These are phyloP conservation scores for Trypanosoma boissoni DNA, from an alignment of 208 protist genomes.

Conservation along the genomic window DNA sequence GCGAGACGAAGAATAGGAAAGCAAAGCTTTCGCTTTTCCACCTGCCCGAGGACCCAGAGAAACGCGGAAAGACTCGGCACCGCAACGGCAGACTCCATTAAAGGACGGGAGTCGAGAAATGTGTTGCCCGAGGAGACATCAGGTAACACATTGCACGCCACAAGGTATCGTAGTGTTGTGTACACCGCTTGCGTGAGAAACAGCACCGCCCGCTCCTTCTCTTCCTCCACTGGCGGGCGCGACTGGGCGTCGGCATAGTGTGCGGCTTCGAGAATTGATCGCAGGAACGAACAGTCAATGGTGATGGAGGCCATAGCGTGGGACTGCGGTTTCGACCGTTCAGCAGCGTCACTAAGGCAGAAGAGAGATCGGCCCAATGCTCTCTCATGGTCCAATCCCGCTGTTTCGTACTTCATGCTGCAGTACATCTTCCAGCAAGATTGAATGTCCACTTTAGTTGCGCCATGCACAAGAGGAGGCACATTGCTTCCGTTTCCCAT, in stretches of 20 bases:
- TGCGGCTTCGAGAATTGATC: constrained; percentile 51
- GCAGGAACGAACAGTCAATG: constrained; percentile 65
- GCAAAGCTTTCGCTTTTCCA: constrained; percentile 32
- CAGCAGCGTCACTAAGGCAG: constrained; percentile 21
- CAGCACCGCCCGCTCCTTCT: constrained; percentile 47
- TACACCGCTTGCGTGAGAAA: constrained; percentile 70
- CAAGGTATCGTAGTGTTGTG: constrained; percentile 68
- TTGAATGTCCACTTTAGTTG: constrained; percentile 78
- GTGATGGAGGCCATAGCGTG: constrained; percentile 27
- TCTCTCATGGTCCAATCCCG: constrained; percentile 27
- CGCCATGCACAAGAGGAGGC: constrained; percentile 69
- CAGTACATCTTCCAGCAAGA: constrained; percentile 88
- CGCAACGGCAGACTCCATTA: constrained; percentile 33
- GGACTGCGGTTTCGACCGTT: constrained; percentile 25
- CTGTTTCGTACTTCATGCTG: constrained; percentile 65
- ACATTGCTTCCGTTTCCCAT: constrained; percentile 83
- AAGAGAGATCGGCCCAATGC: constrained; percentile 28
- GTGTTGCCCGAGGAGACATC: constrained; percentile 34
- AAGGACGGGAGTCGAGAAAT: constrained; percentile 65
- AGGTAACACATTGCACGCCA: constrained; percentile 66
- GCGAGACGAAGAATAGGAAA: constrained; percentile 52
- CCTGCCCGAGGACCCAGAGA: constrained; percentile 62
- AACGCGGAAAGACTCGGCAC: constrained; percentile 70
- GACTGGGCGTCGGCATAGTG: constrained; percentile 82
- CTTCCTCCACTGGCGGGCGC: constrained; percentile 62